These are phyloP conservation scores for Ambrosia hybrid DNA, from an alignment of 140 eudicot species.

Conservation along the genomic window DNA sequence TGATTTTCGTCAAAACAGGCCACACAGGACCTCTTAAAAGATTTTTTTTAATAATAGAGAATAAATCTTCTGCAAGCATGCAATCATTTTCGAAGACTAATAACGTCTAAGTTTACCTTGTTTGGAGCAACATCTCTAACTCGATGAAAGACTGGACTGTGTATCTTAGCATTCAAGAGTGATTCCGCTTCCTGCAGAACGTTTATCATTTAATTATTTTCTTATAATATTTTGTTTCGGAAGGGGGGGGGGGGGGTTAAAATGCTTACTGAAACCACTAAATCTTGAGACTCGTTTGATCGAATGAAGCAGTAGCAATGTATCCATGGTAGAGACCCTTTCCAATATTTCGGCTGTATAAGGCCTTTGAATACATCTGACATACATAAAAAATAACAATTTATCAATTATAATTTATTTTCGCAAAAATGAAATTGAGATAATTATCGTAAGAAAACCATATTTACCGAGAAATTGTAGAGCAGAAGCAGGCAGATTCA, in stretches of 20 bases:
- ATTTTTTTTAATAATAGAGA: no score
- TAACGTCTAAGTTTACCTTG: constrained; percentile 54
- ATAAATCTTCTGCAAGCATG: neutral
- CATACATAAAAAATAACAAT: constrained; percentile 7
- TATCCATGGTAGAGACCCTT: constrained; percentile 85
- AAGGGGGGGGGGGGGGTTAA: neutral
- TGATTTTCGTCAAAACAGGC: no score
- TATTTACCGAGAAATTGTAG: constrained; percentile 75
- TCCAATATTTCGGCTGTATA: constrained; percentile 65
- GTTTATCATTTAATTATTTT: no score
- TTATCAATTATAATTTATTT: no score
- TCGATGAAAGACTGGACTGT: constrained; percentile 70
- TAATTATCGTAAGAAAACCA: neutral
- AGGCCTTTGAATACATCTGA: constrained; percentile 78
- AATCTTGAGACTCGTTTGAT: constrained; percentile 70
- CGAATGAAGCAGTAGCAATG: constrained; percentile 98
- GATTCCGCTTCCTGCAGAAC: constrained; percentile 75
- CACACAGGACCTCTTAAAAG: no score
- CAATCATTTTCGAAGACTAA: neutral
- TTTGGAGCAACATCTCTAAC: constrained; percentile 99
- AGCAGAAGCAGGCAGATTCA: constrained; percentile 99
- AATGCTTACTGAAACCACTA: constrained; percentile 59
- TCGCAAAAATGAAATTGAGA: neutral
- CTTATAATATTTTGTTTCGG: neutral
- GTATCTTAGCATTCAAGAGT: constrained; percentile 64